phyloP scores from a whole-genome alignment of 768 basidiomycete species.

The Amanita rimosa region DNA sequence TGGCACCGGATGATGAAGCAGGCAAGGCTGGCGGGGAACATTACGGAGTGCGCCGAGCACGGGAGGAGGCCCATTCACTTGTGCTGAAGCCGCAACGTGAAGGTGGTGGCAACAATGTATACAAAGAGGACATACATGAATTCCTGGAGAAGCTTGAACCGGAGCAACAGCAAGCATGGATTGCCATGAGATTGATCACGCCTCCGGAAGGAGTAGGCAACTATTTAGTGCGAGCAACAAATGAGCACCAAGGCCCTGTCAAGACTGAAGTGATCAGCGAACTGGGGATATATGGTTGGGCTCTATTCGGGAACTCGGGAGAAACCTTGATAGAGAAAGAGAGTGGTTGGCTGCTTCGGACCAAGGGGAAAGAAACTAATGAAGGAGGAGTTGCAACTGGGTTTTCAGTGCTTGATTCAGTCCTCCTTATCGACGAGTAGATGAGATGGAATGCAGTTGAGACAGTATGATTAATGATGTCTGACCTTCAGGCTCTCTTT shows the following conservation, averaged over 20 bases:
- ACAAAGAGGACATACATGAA: slow-evolving; percentile 67
- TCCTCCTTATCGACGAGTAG: slow-evolving; percentile 54
- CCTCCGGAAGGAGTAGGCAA: slow-evolving; percentile 61
- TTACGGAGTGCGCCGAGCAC: slow-evolving; percentile 41
- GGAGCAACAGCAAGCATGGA: slow-evolving; percentile 75
- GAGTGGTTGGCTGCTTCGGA: slow-evolving; percentile 78
- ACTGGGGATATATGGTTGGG: slow-evolving; percentile 87
- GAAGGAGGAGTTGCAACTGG: slow-evolving; percentile 89
- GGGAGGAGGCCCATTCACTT: slow-evolving; percentile 36
- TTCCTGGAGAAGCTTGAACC: slow-evolving; percentile 57
- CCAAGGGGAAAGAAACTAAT: slow-evolving; percentile 83
- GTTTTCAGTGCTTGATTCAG: slow-evolving; percentile 63
- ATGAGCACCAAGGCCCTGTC: slow-evolving; percentile 26
- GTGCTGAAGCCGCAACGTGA: slow-evolving; percentile 98
- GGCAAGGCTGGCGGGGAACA: slow-evolving; percentile 18
- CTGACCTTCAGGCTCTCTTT: background rate
- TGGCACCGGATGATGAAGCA: slow-evolving; percentile 19
- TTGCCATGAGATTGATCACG: slow-evolving; percentile 88
- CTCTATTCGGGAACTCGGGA: slow-evolving; percentile 48
- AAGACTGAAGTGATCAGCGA: slow-evolving; percentile 75
- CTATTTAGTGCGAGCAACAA: slow-evolving; percentile 69
- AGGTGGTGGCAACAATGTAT: slow-evolving; percentile 95
- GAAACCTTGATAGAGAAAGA: slow-evolving; percentile 44
- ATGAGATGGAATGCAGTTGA: no score
- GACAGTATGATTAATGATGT: background rate